Conservation (phyloP, 257 asterid species). For the Handroanthus guayacan region DNA sequence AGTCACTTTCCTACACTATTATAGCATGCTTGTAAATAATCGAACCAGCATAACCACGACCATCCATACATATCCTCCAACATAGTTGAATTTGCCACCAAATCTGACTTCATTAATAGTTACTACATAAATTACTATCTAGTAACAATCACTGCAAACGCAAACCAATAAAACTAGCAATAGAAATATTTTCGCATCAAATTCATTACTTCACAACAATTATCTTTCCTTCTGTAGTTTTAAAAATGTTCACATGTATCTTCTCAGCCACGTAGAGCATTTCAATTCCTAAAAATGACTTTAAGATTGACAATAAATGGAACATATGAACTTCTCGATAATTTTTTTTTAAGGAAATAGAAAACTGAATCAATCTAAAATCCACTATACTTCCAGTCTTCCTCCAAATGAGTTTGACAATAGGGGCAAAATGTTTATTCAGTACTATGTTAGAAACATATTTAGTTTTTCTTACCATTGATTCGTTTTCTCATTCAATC, state of each 20-base stretch:
- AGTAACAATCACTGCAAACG: not conserved
- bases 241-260: not conserved
- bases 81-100: not conserved
- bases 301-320: constrained; percentile 11
- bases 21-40: not conserved
- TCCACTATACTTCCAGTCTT: not conserved
- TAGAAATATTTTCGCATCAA: not conserved
- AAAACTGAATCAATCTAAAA: constrained; percentile 12
- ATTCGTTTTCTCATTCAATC: not conserved
- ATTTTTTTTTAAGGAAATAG: not conserved
- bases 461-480: constrained; percentile 7
- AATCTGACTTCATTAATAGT: not conserved
- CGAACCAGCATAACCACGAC: not conserved
- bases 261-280: constrained; percentile 14
- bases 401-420: not conserved
- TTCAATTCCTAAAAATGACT: not conserved
- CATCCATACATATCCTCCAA: not conserved
- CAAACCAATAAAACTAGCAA: constrained; percentile 1
- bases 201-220: not conserved
- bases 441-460: not conserved
- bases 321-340: not conserved
- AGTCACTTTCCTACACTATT: not conserved
- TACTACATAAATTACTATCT: not conserved
- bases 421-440: not conserved
- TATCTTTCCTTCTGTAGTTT: not conserved